Conservation (phyloP, 805 yeast species). For the Kodamaea laetipori region DNA sequence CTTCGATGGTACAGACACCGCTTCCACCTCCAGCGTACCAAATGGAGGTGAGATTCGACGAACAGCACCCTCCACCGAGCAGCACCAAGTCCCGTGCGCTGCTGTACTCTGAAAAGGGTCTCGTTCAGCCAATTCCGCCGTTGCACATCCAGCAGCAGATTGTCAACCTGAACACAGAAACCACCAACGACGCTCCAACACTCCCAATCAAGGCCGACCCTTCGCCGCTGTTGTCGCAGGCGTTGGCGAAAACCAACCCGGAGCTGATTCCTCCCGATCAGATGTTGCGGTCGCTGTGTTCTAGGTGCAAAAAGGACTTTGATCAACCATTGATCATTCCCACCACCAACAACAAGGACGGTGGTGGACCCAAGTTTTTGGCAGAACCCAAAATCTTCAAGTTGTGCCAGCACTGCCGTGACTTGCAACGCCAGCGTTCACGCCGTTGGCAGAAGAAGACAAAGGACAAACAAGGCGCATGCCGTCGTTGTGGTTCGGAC, state of each 20-base stretch:
- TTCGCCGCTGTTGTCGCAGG: conserved; percentile 11
- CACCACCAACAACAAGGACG: conserved; percentile 19
- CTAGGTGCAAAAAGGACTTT: conserved; percentile 63
- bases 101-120: conserved; percentile 20
- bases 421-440: conserved; percentile 61
- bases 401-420: conserved; percentile 66
- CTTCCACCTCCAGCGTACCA: conserved; percentile 17
- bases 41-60: conserved; percentile 18
- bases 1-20: conserved; percentile 18
- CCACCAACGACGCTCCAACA: conserved; percentile 4
- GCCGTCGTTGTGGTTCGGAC: conserved; percentile 62
- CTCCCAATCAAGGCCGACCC: conserved; percentile 15
- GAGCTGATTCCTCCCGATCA: conserved; percentile 15
- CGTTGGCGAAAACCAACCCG: conserved; percentile 12
- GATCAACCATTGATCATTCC: conserved; percentile 45
- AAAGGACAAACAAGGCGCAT: conserved; percentile 60
- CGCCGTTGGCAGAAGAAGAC: conserved; percentile 67
- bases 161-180: conserved; percentile 20
- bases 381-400: conserved; percentile 49
- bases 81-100: conserved; percentile 11
- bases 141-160: conserved; percentile 46
- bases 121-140: conserved; percentile 42
- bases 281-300: conserved; percentile 37
- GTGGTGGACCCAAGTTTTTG: conserved; percentile 29
- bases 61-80: conserved; percentile 9